Percentiles rank a stretch among this genome's conserved stretches.
Evolutionary conservation across 768 basidiomycete species (phyloP).

Genomic region (Phaffia australis): DNA sequence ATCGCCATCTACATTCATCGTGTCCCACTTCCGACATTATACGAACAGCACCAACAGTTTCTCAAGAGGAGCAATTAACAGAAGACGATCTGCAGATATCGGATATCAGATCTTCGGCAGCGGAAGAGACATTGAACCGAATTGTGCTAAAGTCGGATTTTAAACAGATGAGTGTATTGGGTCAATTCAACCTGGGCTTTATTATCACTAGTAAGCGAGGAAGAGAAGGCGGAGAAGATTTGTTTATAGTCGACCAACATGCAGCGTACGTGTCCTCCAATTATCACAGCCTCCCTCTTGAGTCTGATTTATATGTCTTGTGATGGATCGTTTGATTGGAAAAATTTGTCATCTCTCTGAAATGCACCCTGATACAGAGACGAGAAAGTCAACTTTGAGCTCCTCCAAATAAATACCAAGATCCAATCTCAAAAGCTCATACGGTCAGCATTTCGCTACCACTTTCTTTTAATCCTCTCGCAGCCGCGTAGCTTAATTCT

Average conservation of each 20-base stretch:
- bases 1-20: neutral
- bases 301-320: no score
- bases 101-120: conserved; percentile 30
- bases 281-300: neutral
- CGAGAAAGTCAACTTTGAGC: conserved; percentile 98
- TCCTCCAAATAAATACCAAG: conserved; percentile 73
- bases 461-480: no score
- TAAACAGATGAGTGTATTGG: conserved; percentile 64
- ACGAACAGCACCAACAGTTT: neutral
- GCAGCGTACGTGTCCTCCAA: neutral
- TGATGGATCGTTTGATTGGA: no score
- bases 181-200: conserved; percentile 94
- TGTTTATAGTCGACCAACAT: conserved; percentile 61
- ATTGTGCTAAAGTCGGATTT: conserved; percentile 85
- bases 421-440: conserved; percentile 79
- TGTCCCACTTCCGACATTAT: neutral
- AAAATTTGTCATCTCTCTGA: no score
- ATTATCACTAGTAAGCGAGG: conserved; percentile 62
- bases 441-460: conserved; percentile 45
- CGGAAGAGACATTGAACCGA: conserved; percentile 59
- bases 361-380: conserved; percentile 43
- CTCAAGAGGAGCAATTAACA: neutral
- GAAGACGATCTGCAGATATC: no score
- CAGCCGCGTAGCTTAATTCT: no score
- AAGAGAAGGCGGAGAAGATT: conserved; percentile 52